Evolutionary conservation across 2,329 filamentous ascomycete genomes (phyloP), one percentile per base, ranked within the genome.

Genomic region (Exophiala lecanii-corni): DNA sequence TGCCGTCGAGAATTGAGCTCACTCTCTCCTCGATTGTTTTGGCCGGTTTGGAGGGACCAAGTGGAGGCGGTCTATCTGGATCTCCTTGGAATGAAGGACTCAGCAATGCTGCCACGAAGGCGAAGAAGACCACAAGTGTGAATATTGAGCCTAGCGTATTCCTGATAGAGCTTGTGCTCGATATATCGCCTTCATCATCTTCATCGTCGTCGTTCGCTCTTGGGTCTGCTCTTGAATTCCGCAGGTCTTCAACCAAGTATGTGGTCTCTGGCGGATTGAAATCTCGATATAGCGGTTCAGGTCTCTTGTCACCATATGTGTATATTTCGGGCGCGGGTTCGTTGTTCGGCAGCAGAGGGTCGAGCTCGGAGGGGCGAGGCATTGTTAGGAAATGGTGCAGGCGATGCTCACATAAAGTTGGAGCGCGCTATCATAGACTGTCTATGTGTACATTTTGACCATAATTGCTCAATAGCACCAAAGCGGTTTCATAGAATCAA

Each of bases 1-100:
- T 74, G 15, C 63, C 55, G 4, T 59, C 57, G 20, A 75, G 54
- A 18, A 75, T 74, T 26, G 56, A 58, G 10, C 65, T 59, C 7
- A 71, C 71, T 44, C 72, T 51, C 9, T 66, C 53, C 28, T 65
- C 57, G 17, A 67, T 57, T 12, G 51, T 61, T 17, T 34, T 41
- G 7, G 36, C 36, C 26, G 28, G 36, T 21, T 35, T 34, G 16
- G 47, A 41, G 21, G 43, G 36, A 9, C 34, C 35, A 5, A 25
- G 23, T 12, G 39, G 50, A 9, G 41, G 18, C 16, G 30, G 37
- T 20, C 36, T 32, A n/a, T 39, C 44, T 13, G 41, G 12, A 13
- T 41, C 15, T n/a, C 43, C 36, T 28, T 21, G 7, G 3, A 28
- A 17, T 12, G n/a, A 13, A 3, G 50, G 48, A 16, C 46, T 45